Evolutionary conservation across 208 protist genomes (phyloP), one percentile per base, ranked within the genome.

Genomic region (Wallacemonas sp.): DNA sequence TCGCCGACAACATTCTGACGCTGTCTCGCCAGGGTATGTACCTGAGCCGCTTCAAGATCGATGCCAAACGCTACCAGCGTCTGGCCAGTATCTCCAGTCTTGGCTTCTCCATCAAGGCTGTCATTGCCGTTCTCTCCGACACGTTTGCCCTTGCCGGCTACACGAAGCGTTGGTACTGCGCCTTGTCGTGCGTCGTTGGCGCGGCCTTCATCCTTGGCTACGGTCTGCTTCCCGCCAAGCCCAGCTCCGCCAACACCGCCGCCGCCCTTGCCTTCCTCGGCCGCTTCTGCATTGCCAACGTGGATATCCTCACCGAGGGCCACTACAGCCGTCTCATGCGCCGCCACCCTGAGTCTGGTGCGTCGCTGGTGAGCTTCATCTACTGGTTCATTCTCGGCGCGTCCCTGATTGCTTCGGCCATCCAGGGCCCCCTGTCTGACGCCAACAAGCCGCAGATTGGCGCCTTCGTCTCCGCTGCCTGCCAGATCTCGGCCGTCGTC

Each of bases 311-410:
- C 14, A 31, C 48, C 11, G 69, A 80, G 39, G 74, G 74, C 26
- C 67, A 72, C 57, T 80, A 80, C 74, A 76, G 69, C 52, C 65
- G 66, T 29, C 67, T 76, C 54, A 76, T 80, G 63, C 69, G 65
- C n/a, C 64, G 61, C 10, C 33, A 66, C 10, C 74, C 74, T 55
- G 61, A 64, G 22, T 62, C 74, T 31, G 67, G 69, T 2, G 55
- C 69, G 50, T 64, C 69, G n/a, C 39, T 80, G 14, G 74, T 80
- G 31, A 70, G 65, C 32, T 80, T 70, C 67, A 70, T 80, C 48
- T 80, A 66, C 62, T 71, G 64, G 50, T 80, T 71, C 28, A 65
- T 76, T 26, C 66, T 80, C 29, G 44, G 44, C 48, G 74, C 68
- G 1, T 71, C 69, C 3, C 46, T 71, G 33, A 38, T 80, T 8